Conservation (phyloP, 2,329 filamentous ascomycete species). For the Aspergillus neotritici region DNA sequence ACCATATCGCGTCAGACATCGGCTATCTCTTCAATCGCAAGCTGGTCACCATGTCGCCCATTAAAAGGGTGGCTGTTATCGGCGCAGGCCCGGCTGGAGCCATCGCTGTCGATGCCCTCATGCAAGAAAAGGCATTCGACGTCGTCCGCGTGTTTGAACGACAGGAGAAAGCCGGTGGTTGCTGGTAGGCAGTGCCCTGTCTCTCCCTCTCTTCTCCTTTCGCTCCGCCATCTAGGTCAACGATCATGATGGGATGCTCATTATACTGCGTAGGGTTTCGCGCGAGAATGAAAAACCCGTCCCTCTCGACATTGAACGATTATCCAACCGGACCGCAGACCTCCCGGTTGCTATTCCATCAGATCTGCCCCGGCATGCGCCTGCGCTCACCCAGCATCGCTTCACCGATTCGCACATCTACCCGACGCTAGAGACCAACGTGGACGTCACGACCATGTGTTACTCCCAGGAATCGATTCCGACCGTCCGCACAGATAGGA, state of each 20-base stretch:
- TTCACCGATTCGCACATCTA: constrained; percentile 58
- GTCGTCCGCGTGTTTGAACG: constrained; percentile 58
- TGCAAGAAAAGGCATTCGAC: constrained; percentile 55
- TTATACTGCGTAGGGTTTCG: constrained; percentile 21
- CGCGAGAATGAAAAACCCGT: constrained; percentile 33
- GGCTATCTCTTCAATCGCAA: too few species aligned
- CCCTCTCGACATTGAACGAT: constrained; percentile 42
- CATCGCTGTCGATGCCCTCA: constrained; percentile 56
- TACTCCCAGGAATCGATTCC: constrained; percentile 55
- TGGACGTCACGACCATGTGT: constrained; percentile 55
- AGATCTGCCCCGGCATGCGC: constrained; percentile 44
- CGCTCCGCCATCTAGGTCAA: not conserved
- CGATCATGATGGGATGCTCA: not conserved
- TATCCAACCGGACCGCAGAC: constrained; percentile 50
- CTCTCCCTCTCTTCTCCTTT: not conserved
- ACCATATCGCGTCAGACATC: too few species aligned
- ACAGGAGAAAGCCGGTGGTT: constrained; percentile 54
- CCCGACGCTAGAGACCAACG: constrained; percentile 60
- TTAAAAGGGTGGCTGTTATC: constrained; percentile 52
- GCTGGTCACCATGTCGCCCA: constrained; percentile 2
- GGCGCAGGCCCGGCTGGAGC: constrained; percentile 57
- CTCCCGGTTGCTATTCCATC: constrained; percentile 44
- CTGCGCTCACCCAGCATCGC: constrained; percentile 42
- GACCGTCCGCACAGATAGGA: constrained; percentile 35
- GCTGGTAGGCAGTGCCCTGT: constrained; percentile 45